A percentile compares a stretch with the other conserved stretches of the same genome.
These are phyloP conservation scores for Monosporozyma unispora DNA, from an alignment of 805 yeast genomes.

Conservation along the genomic window DNA sequence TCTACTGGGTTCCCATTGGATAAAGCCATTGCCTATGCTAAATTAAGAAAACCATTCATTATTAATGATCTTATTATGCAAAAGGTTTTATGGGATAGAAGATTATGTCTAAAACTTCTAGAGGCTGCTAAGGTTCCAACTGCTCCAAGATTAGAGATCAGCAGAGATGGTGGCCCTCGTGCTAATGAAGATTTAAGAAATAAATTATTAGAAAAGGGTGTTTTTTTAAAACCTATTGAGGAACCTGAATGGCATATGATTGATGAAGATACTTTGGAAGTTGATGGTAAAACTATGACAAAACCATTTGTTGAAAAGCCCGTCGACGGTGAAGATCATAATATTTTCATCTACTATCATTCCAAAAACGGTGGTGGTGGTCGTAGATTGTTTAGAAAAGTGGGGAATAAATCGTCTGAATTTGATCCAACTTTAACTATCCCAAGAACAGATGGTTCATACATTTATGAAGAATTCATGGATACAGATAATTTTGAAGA, in stretches of 20 bases:
- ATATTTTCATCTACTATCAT: conserved; percentile 86
- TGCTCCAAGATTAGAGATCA: conserved; percentile 78
- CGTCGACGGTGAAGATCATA: conserved; percentile 98
- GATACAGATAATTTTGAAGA: conserved; percentile 98
- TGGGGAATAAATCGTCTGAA: conserved; percentile 94
- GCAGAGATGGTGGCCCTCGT: conserved; percentile 95
- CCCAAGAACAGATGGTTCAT: conserved; percentile 88
- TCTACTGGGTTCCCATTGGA: conserved; percentile 95
- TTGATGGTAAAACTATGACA: conserved; percentile 58
- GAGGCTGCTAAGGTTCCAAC: conserved; percentile 82
- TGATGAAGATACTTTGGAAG: conserved; percentile 74
- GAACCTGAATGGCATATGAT: conserved; percentile 84
- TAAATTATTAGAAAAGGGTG: conserved; percentile 54
- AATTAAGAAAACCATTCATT: conserved; percentile 79
- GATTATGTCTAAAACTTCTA: conserved; percentile 71
- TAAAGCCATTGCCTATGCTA: conserved; percentile 86
- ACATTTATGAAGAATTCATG: conserved; percentile 88
- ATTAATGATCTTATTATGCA: conserved; percentile 88
- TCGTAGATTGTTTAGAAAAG: conserved; percentile 83
- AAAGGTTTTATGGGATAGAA: conserved; percentile 94
- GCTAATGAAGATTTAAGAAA: conserved; percentile 58
- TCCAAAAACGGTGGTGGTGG: conserved; percentile 95
- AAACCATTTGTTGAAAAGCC: conserved; percentile 98
- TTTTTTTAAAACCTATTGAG: conserved; percentile 34
- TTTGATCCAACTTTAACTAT: conserved; percentile 68